Conservation (phyloP, 768 basidiomycete species). For the Fibroporia radiculosa region DNA sequence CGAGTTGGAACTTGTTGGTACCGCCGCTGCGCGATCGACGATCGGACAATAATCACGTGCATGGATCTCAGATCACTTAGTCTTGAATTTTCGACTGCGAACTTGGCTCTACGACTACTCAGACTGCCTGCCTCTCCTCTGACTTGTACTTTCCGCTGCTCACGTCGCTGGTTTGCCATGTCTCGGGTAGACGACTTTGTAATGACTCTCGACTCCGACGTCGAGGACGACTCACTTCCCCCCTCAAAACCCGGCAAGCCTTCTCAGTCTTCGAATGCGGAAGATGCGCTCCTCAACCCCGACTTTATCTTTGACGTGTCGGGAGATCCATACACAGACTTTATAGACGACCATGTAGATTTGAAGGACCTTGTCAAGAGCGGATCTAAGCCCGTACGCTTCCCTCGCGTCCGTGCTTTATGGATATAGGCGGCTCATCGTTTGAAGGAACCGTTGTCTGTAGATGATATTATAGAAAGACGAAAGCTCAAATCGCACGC, state of each 20-base stretch:
- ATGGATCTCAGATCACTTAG: too few species aligned
- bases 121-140: too few species aligned
- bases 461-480: conserved; percentile 88
- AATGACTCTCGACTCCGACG: conserved; percentile 80
- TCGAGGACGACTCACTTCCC: conserved; percentile 38
- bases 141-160: too few species aligned
- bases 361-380: conserved; percentile 54
- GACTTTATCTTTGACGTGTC: conserved; percentile 77
- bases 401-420: conserved; percentile 9
- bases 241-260: conserved; percentile 7
- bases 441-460: conserved; percentile 65
- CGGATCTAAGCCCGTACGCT: conserved; percentile 53
- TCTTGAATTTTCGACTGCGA: too few species aligned
- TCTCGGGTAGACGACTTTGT: conserved; percentile 57
- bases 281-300: conserved; percentile 64
- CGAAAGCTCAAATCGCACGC: conserved; percentile 36
- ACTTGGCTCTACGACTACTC: too few species aligned
- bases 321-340: conserved; percentile 60
- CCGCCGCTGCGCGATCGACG: too few species aligned
- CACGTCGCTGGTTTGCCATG: too few species aligned
- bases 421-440: conserved; percentile 5
- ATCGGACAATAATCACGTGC: too few species aligned
- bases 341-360: conserved; percentile 33
- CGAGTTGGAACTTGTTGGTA: too few species aligned
- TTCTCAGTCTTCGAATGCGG: conserved; percentile 26